Conservation (phyloP, 768 basidiomycete species). For the Pulveroboletus sp. region DNA sequence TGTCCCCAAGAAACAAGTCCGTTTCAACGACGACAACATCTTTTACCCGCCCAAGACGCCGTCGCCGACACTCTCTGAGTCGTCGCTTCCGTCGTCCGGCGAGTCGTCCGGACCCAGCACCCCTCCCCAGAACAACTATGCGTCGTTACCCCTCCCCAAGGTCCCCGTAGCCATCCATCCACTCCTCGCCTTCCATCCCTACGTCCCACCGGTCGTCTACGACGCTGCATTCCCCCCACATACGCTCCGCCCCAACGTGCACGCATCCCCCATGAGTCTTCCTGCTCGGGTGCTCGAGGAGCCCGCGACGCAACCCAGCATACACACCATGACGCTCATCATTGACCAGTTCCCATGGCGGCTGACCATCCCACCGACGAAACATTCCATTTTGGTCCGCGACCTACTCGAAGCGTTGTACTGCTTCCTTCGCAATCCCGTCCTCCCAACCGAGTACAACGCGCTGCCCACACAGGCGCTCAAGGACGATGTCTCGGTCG, state of each 20-base stretch:
- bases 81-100: slow-evolving; percentile 29
- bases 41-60: slow-evolving; percentile 28
- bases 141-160: slow-evolving; percentile 17
- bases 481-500: slow-evolving; percentile 35
- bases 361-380: slow-evolving; percentile 27
- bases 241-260: slow-evolving; percentile 20
- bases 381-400: slow-evolving; percentile 34
- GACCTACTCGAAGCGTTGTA: slow-evolving; percentile 50
- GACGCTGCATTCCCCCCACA: slow-evolving; percentile 17
- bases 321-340: slow-evolving; percentile 28
- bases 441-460: slow-evolving; percentile 39
- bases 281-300: slow-evolving; percentile 22
- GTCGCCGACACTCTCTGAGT: slow-evolving; percentile 25
- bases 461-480: slow-evolving; percentile 30
- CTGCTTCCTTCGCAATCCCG: slow-evolving; percentile 37
- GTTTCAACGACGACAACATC: slow-evolving; percentile 30
- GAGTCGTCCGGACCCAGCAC: slow-evolving; percentile 28
- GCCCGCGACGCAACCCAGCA: slow-evolving; percentile 29
- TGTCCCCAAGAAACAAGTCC: slow-evolving; percentile 23
- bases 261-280: slow-evolving; percentile 24
- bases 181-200: slow-evolving; percentile 27
- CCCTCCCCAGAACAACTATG: slow-evolving; percentile 24
- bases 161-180: slow-evolving; percentile 31
- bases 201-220: slow-evolving; percentile 18
- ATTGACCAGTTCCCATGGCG: slow-evolving; percentile 33